Percentiles rank a stretch among this genome's conserved stretches.
Evolutionary conservation across 805 yeast species (phyloP).

Genomic region (Alloascoidea africana): DNA sequence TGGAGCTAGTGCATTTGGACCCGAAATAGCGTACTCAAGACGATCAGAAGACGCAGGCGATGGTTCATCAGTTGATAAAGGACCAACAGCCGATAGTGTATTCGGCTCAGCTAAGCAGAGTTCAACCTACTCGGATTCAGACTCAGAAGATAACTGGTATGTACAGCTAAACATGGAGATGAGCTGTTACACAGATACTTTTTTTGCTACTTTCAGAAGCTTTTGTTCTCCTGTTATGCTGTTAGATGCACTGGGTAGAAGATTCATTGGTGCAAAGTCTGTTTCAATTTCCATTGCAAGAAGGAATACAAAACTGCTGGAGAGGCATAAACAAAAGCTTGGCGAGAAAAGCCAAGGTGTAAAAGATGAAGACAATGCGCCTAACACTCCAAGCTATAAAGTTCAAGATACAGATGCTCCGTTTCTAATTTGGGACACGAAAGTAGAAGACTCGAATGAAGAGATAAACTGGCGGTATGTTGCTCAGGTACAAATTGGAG

Average conservation of each 20-base stretch:
- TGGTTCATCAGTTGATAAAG: neutral
- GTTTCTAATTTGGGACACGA: constrained; percentile 10
- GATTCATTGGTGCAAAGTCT: constrained; percentile 47
- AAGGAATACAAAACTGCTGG: constrained; percentile 2
- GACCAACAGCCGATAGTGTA: neutral
- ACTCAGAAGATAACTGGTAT: constrained; percentile 8
- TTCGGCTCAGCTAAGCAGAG: neutral
- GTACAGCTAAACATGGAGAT: constrained; percentile 41
- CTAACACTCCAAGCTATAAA: constrained; percentile 9
- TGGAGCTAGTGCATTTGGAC: constrained; percentile 42
- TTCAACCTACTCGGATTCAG: constrained; percentile 13
- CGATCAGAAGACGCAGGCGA: neutral
- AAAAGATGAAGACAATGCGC: constrained; percentile 8
- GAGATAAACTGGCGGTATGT: constrained; percentile 51
- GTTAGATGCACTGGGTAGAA: constrained; percentile 32
- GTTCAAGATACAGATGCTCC: constrained; percentile 19
- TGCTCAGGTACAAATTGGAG: constrained; percentile 68
- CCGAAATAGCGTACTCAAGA: neutral
- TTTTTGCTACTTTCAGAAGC: constrained; percentile 54
- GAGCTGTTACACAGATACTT: constrained; percentile 47
- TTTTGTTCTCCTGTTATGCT: constrained; percentile 43
- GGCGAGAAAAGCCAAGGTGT: constrained; percentile 12
- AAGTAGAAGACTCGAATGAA: constrained; percentile 20
- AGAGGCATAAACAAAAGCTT: neutral
- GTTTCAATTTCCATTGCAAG: constrained; percentile 40